phyloP scores from a whole-genome alignment of 1,284 basidiomycete genomes.

The Tranzscheliella williamsii region DNA sequence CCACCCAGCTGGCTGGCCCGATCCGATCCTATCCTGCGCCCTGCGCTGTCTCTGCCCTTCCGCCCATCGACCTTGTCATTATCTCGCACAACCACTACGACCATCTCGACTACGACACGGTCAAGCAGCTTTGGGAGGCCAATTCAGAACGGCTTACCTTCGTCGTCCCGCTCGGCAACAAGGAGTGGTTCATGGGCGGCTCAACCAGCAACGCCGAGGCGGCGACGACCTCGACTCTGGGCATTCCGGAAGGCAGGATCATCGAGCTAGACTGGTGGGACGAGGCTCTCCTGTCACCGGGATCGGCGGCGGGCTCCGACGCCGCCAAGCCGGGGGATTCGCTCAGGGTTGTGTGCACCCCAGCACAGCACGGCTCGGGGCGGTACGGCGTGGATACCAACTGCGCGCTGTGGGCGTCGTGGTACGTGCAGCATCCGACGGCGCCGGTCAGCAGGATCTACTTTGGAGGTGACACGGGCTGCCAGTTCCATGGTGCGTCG shows the following conservation, averaged over 20 bases:
- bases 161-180: slow-evolving; percentile 54
- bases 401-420: slow-evolving; percentile 50
- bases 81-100: slow-evolving; percentile 60
- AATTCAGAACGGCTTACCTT: slow-evolving; percentile 42
- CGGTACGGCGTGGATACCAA: slow-evolving; percentile 44
- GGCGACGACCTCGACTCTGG: slow-evolving; percentile 15
- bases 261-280: slow-evolving; percentile 59
- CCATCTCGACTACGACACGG: slow-evolving; percentile 53
- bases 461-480: slow-evolving; percentile 59
- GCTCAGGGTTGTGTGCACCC: slow-evolving; percentile 43
- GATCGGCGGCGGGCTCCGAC: background rate
- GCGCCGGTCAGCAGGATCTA: slow-evolving; percentile 12
- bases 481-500: slow-evolving; percentile 41
- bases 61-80: slow-evolving; percentile 49
- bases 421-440: slow-evolving; percentile 41
- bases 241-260: slow-evolving; percentile 40
- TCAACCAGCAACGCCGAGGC: background rate
- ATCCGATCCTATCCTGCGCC: slow-evolving; percentile 46
- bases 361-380: slow-evolving; percentile 58
- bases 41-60: slow-evolving; percentile 43
- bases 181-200: slow-evolving; percentile 43
- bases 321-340: background rate
- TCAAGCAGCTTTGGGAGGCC: slow-evolving; percentile 41
- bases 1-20: slow-evolving; percentile 49
- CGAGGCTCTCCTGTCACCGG: slow-evolving; percentile 14